phyloP scores from a whole-genome alignment of 768 basidiomycete species.

The Megacollybia marginata region DNA sequence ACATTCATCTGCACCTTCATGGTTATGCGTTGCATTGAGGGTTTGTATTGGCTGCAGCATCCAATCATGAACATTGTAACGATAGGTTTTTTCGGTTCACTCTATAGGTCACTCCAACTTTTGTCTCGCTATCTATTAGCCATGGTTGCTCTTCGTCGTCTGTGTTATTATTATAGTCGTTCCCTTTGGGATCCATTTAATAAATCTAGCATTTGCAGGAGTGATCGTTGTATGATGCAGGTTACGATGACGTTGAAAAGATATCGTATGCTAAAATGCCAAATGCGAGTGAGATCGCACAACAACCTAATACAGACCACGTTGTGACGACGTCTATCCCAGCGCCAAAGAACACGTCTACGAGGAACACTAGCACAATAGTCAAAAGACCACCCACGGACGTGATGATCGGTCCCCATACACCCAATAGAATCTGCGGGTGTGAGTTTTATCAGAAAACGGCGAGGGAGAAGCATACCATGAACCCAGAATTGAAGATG shows the following conservation, averaged over 20 bases:
- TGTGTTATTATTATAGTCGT: constrained; percentile 5
- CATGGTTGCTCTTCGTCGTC: neutral
- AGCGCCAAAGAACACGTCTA: constrained; percentile 69
- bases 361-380: constrained; percentile 79
- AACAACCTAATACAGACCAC: constrained; percentile 72
- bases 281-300: constrained; percentile 78
- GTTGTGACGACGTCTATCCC: constrained; percentile 53
- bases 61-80: constrained; percentile 1
- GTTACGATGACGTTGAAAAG: constrained; percentile 18
- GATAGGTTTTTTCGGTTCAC: constrained; percentile 6
- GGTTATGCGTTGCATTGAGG: neutral
- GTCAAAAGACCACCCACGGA: constrained; percentile 93
- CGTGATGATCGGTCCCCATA: constrained; percentile 84
- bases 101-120: constrained; percentile 8
- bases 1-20: no score
- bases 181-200: neutral
- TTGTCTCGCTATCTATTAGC: constrained; percentile 6
- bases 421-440: constrained; percentile 63
- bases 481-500: constrained; percentile 78
- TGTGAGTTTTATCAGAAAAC: constrained; percentile 3
- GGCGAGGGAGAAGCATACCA: constrained; percentile 41
- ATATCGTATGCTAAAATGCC: constrained; percentile 72
- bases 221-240: neutral
- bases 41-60: neutral
- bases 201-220: neutral